A percentile compares a stretch with the other conserved stretches of the same genome.
These are phyloP conservation scores for Rhexocercosporidium sp. DNA, from an alignment of 2,329 filamentous ascomycete species.

Conservation along the genomic window DNA sequence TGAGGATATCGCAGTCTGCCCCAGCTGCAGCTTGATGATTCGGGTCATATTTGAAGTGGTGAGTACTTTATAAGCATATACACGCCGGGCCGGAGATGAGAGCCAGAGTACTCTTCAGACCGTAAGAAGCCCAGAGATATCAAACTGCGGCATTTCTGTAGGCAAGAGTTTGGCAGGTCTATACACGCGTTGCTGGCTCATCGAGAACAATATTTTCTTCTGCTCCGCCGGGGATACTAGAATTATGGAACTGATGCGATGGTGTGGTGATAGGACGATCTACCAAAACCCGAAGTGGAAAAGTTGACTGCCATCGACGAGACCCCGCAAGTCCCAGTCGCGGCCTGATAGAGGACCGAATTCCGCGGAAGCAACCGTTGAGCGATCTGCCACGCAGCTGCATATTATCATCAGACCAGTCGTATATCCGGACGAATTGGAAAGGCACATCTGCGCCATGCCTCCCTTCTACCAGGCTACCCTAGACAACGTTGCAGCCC, in stretches of 20 bases:
- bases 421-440: slow-evolving; percentile 4
- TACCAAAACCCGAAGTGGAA: slow-evolving; percentile 49
- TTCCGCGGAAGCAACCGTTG: background rate
- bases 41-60: slow-evolving; percentile 90
- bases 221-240: background rate
- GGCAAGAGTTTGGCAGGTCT: background rate
- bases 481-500: background rate
- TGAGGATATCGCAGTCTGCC: slow-evolving; percentile 94
- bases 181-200: background rate
- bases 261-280: slow-evolving; percentile 50
- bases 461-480: background rate
- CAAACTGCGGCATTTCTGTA: background rate
- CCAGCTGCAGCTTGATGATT: slow-evolving; percentile 97
- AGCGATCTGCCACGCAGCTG: background rate
- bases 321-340: slow-evolving; percentile 24
- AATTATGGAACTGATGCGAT: background rate
- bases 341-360: slow-evolving; percentile 20
- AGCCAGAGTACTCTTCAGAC: background rate
- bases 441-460: background rate
- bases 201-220: too few relatives aligned
- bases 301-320: slow-evolving; percentile 10
- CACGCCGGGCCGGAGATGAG: background rate
- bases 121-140: background rate
- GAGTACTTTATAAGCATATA: slow-evolving; percentile 40
- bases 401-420: background rate